These are phyloP conservation scores for Trichosporon sp. DNA, from an alignment of 1,284 basidiomycete genomes.

Conservation along the genomic window DNA sequence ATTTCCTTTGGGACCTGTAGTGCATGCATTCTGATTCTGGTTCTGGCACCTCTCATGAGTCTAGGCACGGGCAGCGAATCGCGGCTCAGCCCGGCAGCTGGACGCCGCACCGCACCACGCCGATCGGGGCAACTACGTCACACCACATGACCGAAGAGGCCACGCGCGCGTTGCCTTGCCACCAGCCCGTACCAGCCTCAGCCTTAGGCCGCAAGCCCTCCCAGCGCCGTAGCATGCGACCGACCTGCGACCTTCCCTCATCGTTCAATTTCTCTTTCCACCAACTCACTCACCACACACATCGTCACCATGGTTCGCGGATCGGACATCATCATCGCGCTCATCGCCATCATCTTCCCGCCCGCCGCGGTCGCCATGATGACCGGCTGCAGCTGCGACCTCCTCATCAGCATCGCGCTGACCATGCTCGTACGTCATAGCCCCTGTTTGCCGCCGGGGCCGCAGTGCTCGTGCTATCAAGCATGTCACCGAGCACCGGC, in stretches of 20 bases:
- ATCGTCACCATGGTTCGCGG: constrained; percentile 39
- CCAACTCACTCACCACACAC: not conserved
- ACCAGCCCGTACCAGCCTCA: not conserved
- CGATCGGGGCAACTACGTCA: constrained; percentile 6
- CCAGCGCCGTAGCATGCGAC: not conserved
- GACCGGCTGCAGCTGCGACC: constrained; percentile 71
- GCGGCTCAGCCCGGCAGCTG: not conserved
- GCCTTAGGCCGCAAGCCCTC: not conserved
- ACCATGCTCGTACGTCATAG: constrained; percentile 21
- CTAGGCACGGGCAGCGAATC: not conserved
- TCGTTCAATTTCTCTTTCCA: not conserved
- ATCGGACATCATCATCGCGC: constrained; percentile 42
- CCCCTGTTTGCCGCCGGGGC: not conserved
- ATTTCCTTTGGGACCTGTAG: constrained; percentile 32
- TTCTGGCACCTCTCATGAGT: not conserved
- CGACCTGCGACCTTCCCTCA: not conserved
- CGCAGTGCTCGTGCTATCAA: not conserved
- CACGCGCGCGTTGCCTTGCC: not conserved
- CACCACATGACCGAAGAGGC: not conserved
- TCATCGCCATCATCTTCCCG: constrained; percentile 59
- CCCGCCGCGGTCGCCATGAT: constrained; percentile 62
- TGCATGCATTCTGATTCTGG: not conserved
- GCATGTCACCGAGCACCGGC: not conserved
- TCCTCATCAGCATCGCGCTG: constrained; percentile 66
- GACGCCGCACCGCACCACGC: not conserved